These are phyloP conservation scores for Candida caryicola DNA, from an alignment of 805 yeast genomes.

Conservation along the genomic window DNA sequence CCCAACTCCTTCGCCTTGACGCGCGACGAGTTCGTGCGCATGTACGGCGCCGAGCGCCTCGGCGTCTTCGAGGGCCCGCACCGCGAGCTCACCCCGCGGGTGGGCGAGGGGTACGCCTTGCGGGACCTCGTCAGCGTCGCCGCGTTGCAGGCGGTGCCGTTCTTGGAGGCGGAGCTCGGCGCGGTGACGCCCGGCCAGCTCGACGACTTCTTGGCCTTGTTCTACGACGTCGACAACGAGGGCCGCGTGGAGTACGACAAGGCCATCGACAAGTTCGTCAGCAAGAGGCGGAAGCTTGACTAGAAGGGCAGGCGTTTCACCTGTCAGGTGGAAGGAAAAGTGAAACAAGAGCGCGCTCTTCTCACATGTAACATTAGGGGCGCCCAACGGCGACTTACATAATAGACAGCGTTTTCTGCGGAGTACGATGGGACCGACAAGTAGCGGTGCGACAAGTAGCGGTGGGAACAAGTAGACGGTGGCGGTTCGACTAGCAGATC, in stretches of 20 bases:
- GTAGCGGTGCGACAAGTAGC: no score
- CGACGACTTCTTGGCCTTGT: conserved; percentile 20
- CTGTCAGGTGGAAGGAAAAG: no score
- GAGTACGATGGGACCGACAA: no score
- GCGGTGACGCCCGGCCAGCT: conserved; percentile 16
- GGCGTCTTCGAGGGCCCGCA: conserved; percentile 9
- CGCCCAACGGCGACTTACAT: no score
- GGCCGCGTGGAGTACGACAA: conserved; percentile 23
- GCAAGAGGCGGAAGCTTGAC: conserved; percentile 12
- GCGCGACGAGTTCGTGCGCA: conserved; percentile 45
- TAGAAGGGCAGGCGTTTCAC: no score
- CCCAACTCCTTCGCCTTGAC: conserved; percentile 51
- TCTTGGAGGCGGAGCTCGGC: conserved; percentile 14
- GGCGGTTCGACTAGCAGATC: no score
- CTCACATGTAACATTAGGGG: no score
- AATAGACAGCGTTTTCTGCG: no score
- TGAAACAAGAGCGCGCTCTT: no score
- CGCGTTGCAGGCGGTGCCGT: conserved; percentile 9
- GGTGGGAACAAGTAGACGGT: no score
- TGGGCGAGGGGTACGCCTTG: conserved; percentile 19
- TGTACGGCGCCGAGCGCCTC: conserved; percentile 45
- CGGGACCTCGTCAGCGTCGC: conserved; percentile 7
- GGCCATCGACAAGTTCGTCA: conserved; percentile 14
- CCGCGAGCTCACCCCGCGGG: conserved; percentile 26
- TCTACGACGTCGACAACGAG: conserved; percentile 24